These are phyloP conservation scores for Tremella fuciformis DNA, from an alignment of 768 basidiomycete genomes.

Conservation along the genomic window DNA sequence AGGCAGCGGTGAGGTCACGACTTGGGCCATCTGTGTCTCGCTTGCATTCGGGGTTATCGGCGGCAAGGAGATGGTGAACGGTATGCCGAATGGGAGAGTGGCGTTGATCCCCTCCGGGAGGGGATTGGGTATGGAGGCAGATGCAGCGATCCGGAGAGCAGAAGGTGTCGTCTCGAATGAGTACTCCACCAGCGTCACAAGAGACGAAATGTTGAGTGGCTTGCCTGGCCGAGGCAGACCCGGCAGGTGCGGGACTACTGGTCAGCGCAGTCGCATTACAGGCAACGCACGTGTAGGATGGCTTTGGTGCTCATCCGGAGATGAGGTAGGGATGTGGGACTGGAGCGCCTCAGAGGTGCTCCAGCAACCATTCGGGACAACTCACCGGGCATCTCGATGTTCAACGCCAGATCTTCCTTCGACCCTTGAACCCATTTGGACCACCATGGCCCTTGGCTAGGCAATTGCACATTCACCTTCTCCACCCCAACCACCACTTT, in stretches of 20 bases:
- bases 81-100: conserved; percentile 38
- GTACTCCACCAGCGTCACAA: conserved; percentile 42
- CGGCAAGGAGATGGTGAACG: conserved; percentile 43
- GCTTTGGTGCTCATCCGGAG: conserved; percentile 3
- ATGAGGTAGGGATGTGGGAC: conserved; percentile 20
- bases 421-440: conserved; percentile 25
- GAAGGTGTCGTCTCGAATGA: conserved; percentile 27
- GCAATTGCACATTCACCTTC: conserved; percentile 24
- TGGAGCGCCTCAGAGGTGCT: conserved; percentile 7
- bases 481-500: conserved; percentile 24
- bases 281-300: conserved; percentile 6
- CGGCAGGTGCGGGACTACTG: conserved; percentile 36
- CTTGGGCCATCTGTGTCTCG: conserved; percentile 43
- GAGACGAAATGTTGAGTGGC: conserved; percentile 38
- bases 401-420: conserved; percentile 34
- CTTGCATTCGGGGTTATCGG: neutral
- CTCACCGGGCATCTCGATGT: conserved; percentile 44
- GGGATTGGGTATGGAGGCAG: conserved; percentile 41
- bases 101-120: conserved; percentile 21
- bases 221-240: conserved; percentile 39
- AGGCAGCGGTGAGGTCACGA: conserved; percentile 40
- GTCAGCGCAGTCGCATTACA: conserved; percentile 8
- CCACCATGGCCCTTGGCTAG: conserved; percentile 29
- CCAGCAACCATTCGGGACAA: conserved; percentile 2
- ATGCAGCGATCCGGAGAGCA: conserved; percentile 26